These are phyloP conservation scores for Fagus crenata DNA, from an alignment of 306 rosid genomes.

Conservation along the genomic window DNA sequence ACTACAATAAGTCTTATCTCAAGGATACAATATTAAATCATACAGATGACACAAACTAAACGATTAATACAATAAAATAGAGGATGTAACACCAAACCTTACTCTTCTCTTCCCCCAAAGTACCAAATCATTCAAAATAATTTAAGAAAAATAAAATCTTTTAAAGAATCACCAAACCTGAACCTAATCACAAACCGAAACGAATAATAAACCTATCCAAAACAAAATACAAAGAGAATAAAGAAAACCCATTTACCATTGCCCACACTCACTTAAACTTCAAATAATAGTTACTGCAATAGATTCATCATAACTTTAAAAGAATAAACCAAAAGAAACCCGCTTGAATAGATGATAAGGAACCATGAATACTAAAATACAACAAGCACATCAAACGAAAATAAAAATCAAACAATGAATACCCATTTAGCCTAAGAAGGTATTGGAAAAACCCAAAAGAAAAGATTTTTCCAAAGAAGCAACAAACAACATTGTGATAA, in stretches of 20 bases:
- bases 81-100: background rate
- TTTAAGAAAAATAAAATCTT: conserved; percentile 9
- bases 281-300: background rate
- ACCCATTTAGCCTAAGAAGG: conserved; percentile 2
- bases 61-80: background rate
- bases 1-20: background rate
- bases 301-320: background rate
- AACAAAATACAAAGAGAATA: background rate
- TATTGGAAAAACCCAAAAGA: background rate
- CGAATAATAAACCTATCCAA: background rate
- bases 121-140: conserved; percentile 18
- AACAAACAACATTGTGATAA: background rate
- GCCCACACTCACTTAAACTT: conserved; percentile 12
- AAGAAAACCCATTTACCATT: background rate
- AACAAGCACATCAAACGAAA: background rate
- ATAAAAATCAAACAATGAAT: background rate
- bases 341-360: conserved; percentile 3
- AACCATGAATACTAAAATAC: background rate
- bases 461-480: background rate
- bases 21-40: background rate
- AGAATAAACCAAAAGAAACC: background rate
- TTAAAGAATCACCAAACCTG: conserved; percentile 9
- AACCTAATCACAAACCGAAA: background rate
- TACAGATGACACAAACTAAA: background rate
- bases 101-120: background rate